Evolutionary conservation across 2,329 filamentous ascomycete genomes (phyloP).

Genomic region (Rutstroemia sp.): DNA sequence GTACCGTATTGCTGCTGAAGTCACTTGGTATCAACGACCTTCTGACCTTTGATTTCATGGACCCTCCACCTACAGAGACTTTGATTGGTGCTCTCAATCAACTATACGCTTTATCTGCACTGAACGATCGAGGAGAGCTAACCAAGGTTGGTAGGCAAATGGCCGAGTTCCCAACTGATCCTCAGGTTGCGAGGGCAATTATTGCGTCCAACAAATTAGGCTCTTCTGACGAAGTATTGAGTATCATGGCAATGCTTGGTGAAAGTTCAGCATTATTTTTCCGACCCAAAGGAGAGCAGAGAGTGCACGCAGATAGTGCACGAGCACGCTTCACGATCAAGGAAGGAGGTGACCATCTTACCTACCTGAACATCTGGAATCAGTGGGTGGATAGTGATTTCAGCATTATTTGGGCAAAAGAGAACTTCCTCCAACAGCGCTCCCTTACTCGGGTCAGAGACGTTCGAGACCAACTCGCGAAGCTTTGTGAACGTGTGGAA

Average conservation of each 20-base stretch:
- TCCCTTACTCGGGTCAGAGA: conserved; percentile 84
- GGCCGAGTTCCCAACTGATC: conserved; percentile 90
- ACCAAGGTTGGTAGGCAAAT: conserved; percentile 90
- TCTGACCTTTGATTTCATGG: conserved; percentile 93
- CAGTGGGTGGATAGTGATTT: conserved; percentile 94
- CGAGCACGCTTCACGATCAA: conserved; percentile 82
- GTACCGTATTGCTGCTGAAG: conserved; percentile 78
- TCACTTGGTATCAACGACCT: conserved; percentile 88
- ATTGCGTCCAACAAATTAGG: conserved; percentile 82
- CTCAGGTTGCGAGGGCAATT: conserved; percentile 83
- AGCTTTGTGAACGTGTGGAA: conserved; percentile 89
- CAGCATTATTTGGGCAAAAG: conserved; percentile 75
- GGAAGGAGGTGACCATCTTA: conserved; percentile 84
- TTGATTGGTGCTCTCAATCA: conserved; percentile 85
- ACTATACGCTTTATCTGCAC: conserved; percentile 79
- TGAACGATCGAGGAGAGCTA: conserved; percentile 82
- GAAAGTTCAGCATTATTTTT: conserved; percentile 89
- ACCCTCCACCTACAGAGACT: conserved; percentile 82
- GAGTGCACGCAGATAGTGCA: conserved; percentile 88
- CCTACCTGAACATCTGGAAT: conserved; percentile 87
- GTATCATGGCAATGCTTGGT: conserved; percentile 88
- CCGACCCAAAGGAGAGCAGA: conserved; percentile 83
- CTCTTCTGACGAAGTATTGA: conserved; percentile 92
- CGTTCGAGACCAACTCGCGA: conserved; percentile 84
- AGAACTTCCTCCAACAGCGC: conserved; percentile 91